phyloP scores from a whole-genome alignment of 1,139 yeast genomes.

The Waltiozyma sp. region DNA sequence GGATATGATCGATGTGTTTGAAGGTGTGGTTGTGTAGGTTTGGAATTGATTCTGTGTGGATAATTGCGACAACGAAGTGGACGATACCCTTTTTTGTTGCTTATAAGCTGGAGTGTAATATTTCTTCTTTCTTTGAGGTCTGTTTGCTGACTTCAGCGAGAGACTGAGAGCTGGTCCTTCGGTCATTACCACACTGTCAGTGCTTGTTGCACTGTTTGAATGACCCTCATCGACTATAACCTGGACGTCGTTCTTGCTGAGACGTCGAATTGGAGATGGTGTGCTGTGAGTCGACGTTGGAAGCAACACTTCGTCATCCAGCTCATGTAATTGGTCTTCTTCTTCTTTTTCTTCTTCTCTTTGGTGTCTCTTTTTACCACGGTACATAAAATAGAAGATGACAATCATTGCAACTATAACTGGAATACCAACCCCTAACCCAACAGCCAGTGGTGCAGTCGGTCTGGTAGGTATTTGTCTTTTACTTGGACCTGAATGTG shows the following conservation, averaged over 20 bases:
- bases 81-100: constrained; percentile 18
- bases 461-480: not conserved
- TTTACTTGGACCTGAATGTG: no score
- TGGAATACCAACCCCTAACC: constrained; percentile 40
- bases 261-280: no score
- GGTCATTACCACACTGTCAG: no score
- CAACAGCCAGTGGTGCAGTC: constrained; percentile 32
- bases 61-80: constrained; percentile 16
- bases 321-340: constrained; percentile 11
- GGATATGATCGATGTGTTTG: constrained; percentile 18
- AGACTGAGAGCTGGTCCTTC: not conserved
- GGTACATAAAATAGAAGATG: constrained; percentile 24
- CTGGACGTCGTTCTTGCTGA: no score
- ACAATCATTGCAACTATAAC: constrained; percentile 25
- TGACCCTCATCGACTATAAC: no score
- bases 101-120: constrained; percentile 28
- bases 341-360: constrained; percentile 25
- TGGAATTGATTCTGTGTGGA: no score
- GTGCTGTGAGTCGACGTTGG: no score
- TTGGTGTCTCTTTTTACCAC: constrained; percentile 25
- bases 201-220: no score
- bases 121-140: constrained; percentile 10
- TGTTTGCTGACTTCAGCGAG: constrained; percentile 2
- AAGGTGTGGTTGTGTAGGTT: constrained; percentile 1
- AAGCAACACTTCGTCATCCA: not conserved